Percentiles rank a stretch among this genome's conserved stretches.
These are phyloP conservation scores for Cardamine occulta DNA, from an alignment of 345 rosid genomes.

Conservation along the genomic window DNA sequence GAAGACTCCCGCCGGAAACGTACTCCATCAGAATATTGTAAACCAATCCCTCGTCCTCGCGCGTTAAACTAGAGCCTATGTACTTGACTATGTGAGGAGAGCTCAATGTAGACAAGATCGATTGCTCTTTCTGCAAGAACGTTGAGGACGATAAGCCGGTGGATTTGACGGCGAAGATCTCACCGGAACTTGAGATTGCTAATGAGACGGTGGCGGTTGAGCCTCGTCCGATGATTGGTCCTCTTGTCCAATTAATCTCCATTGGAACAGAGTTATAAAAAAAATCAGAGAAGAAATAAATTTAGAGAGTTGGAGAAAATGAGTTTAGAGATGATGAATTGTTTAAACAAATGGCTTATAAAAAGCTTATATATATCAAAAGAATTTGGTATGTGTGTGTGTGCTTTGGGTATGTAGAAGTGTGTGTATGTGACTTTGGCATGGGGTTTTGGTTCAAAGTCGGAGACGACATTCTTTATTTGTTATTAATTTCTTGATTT, in stretches of 20 bases:
- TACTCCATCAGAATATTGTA: constrained; percentile 81
- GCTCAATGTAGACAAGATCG: constrained; percentile 59
- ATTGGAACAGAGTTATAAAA: constrained; percentile 24
- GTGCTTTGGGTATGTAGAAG: constrained; percentile 25
- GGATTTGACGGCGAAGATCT: constrained; percentile 70
- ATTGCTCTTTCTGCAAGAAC: constrained; percentile 59
- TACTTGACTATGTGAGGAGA: constrained; percentile 64
- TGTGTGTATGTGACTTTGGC: constrained; percentile 42
- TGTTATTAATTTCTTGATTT: constrained; percentile 3
- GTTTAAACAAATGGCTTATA: constrained; percentile 28
- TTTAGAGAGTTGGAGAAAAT: not conserved
- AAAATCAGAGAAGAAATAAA: constrained; percentile 15
- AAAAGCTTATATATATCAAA: constrained; percentile 16
- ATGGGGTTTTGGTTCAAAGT: constrained; percentile 35
- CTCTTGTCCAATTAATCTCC: constrained; percentile 61
- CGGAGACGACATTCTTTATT: constrained; percentile 37
- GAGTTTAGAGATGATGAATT: constrained; percentile 11
- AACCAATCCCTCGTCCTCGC: constrained; percentile 33
- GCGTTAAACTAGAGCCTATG: constrained; percentile 56
- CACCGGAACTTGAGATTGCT: constrained; percentile 60
- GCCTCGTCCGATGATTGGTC: constrained; percentile 76
- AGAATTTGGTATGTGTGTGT: not conserved
- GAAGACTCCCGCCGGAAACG: constrained; percentile 65
- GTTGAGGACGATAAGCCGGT: constrained; percentile 53
- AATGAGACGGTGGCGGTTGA: constrained; percentile 77